phyloP scores from a whole-genome alignment of 2,329 filamentous ascomycete genomes.

The Exophiala bonariae region DNA sequence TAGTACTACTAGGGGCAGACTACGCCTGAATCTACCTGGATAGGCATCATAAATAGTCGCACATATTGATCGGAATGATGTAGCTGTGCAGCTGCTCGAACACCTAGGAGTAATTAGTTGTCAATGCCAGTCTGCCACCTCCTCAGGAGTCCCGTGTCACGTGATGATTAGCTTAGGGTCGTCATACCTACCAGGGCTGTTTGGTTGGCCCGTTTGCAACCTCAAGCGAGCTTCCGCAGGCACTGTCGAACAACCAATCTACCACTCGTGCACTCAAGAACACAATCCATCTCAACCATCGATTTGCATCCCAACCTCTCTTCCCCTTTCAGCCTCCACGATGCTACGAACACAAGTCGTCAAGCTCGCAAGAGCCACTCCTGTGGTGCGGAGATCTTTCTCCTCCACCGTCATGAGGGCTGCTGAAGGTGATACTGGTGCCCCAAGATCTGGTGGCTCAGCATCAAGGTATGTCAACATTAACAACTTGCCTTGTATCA shows the following conservation, averaged over 20 bases:
- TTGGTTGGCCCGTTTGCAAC: too few relatives aligned
- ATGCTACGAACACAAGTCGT: conserved; percentile 70
- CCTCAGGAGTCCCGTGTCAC: too few relatives aligned
- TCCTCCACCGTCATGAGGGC: conserved; percentile 63
- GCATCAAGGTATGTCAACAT: conserved; percentile 36
- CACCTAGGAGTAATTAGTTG: too few relatives aligned
- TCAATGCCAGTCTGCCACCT: too few relatives aligned
- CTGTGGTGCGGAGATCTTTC: conserved; percentile 57
- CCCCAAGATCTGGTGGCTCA: conserved; percentile 37
- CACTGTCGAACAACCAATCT: background rate
- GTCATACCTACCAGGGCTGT: background rate
- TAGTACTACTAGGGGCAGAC: too few relatives aligned
- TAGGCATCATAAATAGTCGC: too few relatives aligned
- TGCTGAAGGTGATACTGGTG: conserved; percentile 69
- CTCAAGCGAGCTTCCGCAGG: background rate
- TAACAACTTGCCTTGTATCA: background rate
- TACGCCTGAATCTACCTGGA: too few relatives aligned
- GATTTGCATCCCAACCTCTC: conserved; percentile 3
- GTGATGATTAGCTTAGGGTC: background rate
- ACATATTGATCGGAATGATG: too few relatives aligned
- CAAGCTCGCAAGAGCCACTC: conserved; percentile 57
- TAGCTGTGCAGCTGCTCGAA: too few relatives aligned
- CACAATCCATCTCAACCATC: background rate
- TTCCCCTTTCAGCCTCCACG: too few relatives aligned
- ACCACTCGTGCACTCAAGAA: background rate